Evolutionary conservation across 257 asterid species (phyloP).

Genomic region (Jaltomata sinuosa): DNA sequence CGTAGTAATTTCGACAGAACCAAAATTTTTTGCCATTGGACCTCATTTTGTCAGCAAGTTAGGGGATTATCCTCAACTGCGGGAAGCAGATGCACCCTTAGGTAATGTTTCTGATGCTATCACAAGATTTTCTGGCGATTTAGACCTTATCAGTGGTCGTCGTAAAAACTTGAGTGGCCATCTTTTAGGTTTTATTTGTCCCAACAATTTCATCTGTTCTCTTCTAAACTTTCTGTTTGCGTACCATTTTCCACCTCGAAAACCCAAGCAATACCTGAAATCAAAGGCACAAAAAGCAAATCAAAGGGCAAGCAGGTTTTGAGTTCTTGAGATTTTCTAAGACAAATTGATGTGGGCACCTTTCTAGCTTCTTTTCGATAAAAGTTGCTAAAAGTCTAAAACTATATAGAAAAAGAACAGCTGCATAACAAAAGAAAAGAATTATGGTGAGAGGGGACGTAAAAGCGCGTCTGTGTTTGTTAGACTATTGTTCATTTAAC

Average conservation of each 20-base stretch:
- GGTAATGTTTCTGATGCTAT: constrained; percentile 25
- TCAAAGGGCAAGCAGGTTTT: background rate
- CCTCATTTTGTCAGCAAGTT: background rate
- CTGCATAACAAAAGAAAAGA: background rate
- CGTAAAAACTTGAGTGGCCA: constrained; percentile 61
- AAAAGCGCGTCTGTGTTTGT: background rate
- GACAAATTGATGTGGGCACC: background rate
- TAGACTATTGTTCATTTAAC: background rate
- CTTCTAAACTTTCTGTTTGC: constrained; percentile 40
- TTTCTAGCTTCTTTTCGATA: background rate
- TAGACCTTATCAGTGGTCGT: constrained; percentile 41
- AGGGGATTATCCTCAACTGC: background rate
- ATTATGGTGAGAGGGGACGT: background rate
- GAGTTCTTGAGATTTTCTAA: background rate
- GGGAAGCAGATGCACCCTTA: background rate
- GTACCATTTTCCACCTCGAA: constrained; percentile 87
- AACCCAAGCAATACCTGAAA: constrained; percentile 73
- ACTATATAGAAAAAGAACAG: background rate
- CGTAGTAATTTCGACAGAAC: background rate
- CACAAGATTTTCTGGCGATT: constrained; percentile 20
- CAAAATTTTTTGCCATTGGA: background rate
- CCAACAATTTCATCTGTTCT: constrained; percentile 71
- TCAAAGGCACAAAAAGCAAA: background rate
- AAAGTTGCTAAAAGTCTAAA: background rate
- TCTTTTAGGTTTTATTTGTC: constrained; percentile 51